These are phyloP conservation scores for Epicoccum sorghinum DNA, from an alignment of 2,329 filamentous ascomycete species.

Conservation along the genomic window DNA sequence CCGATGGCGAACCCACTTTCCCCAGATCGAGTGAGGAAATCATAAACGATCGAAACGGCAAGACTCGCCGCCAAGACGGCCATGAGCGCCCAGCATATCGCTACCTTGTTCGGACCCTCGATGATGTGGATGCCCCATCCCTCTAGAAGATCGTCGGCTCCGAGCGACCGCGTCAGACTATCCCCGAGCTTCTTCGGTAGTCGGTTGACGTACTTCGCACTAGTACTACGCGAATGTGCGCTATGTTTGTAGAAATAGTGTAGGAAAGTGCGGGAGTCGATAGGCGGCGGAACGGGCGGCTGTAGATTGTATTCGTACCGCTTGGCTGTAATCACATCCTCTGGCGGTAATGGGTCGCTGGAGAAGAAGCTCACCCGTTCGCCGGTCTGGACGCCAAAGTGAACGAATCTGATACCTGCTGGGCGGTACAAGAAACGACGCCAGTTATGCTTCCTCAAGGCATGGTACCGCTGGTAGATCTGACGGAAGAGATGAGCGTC, in stretches of 20 bases:
- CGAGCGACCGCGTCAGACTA: conserved; percentile 4
- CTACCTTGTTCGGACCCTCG: conserved; percentile 19
- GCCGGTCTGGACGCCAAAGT: conserved; percentile 7
- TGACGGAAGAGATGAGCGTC: conserved; percentile 17
- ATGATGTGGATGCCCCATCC: conserved; percentile 24
- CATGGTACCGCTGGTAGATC: conserved; percentile 15
- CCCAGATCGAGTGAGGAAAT: conserved; percentile 5
- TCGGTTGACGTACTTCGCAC: conserved; percentile 9
- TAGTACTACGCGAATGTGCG: not conserved
- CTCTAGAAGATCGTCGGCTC: conserved; percentile 2
- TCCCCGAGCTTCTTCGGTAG: conserved; percentile 21
- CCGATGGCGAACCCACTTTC: conserved; percentile 22
- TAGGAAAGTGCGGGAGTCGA: conserved; percentile 18
- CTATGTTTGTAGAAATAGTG: conserved; percentile 21
- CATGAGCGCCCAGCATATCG: conserved; percentile 13
- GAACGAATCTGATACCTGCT: conserved; percentile 15
- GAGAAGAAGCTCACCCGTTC: conserved; percentile 11
- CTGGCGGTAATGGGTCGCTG: not conserved
- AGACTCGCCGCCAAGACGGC: conserved; percentile 13
- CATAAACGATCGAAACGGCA: conserved; percentile 9
- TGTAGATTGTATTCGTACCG: conserved; percentile 13
- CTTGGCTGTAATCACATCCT: conserved; percentile 5
- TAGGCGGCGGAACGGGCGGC: conserved; percentile 12
- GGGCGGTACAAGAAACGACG: conserved; percentile 12
- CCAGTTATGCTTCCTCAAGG: conserved; percentile 1